Evolutionary conservation across 2,329 filamentous ascomycete genomes (phyloP), one percentile per base, ranked within the genome.

Genomic region (Teratosphaeria viscida): DNA sequence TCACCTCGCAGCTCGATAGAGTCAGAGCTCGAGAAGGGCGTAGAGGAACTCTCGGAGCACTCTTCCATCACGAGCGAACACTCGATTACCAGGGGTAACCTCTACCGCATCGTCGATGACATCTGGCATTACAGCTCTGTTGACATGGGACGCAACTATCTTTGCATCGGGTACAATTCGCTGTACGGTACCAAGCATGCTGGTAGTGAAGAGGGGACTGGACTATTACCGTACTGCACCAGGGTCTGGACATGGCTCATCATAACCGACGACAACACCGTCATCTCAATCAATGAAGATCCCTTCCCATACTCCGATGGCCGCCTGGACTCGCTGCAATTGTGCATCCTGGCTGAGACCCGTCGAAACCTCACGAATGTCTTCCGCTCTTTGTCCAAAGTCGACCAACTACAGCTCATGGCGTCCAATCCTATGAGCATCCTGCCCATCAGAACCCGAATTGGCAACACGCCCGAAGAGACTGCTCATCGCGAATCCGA

Each of bases 71-170:
- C 64, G 1, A 70, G 65, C 63, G 59, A 63, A 19, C 63, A 64
- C 43, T 66, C 64, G 8, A 55, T 62, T 16, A 60, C 60, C 5
- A 56, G 59, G 26, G 67, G 68, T 5, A 81, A 80, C 2, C 79
- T 84, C 59, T 81, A 83, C 56, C 75, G 82, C 34, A 78, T 90
- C 52, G 82, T 87, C 5, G 80, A 88, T 62, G 81, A 86, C 58
- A 85, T 89, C n/a, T 87, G 87, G 78, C 87, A 90, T 70, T 91
- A 88, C 71, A 86, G 85, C 14, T 87, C 86, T 0, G 81, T 89
- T 14, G 88, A 91, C 66, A 82, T 86, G 70, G 87, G 86, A 0
- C 74, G 79, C 16, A 79, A 78, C 70, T 89, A 86, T 84, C 77
- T 89, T 1, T 89, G 86, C 65, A 76, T 90, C 52, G 88, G 88